Evolutionary conservation across 176 grass and related monocot genomes (phyloP).

Genomic region (Musa schizocarpa): DNA sequence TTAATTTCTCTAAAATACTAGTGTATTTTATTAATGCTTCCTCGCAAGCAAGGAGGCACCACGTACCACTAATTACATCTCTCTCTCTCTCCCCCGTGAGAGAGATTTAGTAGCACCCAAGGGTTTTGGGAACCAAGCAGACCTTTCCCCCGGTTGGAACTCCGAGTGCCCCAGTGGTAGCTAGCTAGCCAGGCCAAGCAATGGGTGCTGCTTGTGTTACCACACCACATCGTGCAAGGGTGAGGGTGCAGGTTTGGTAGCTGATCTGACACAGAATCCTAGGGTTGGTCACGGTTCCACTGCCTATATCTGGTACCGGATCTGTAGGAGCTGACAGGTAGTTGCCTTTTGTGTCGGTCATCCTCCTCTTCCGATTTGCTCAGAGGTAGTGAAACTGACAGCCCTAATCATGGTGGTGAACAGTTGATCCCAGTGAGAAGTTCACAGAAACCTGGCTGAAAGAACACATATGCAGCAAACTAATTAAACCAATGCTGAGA

Average conservation of each 20-base stretch:
- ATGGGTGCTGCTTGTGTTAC: not conserved
- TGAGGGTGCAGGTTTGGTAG: not conserved
- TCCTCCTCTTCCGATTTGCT: not conserved
- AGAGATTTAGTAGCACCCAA: not conserved
- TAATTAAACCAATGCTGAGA: no score
- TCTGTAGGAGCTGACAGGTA: not conserved
- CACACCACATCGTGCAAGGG: not conserved
- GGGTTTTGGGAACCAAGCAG: not conserved
- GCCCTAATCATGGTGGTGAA: conserved; percentile 3
- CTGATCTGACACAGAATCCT: conserved; percentile 1
- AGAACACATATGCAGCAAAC: no score
- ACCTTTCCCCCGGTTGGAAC: not conserved
- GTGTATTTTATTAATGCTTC: no score
- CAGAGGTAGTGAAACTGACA: not conserved
- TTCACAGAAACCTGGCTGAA: no score
- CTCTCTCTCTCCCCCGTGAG: not conserved
- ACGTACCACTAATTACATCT: no score
- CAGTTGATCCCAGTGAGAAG: no score
- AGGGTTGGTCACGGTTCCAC: not conserved
- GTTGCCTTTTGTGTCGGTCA: not conserved
- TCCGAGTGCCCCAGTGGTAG: not conserved
- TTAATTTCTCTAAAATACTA: no score
- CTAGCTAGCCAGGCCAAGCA: not conserved
- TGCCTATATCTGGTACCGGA: not conserved
- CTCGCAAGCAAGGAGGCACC: no score